Evolutionary conservation across 192 early-diverging fungal genomes (phyloP), one percentile per base, ranked within the genome.

Genomic region (Gorgonomyces haynaldii): DNA sequence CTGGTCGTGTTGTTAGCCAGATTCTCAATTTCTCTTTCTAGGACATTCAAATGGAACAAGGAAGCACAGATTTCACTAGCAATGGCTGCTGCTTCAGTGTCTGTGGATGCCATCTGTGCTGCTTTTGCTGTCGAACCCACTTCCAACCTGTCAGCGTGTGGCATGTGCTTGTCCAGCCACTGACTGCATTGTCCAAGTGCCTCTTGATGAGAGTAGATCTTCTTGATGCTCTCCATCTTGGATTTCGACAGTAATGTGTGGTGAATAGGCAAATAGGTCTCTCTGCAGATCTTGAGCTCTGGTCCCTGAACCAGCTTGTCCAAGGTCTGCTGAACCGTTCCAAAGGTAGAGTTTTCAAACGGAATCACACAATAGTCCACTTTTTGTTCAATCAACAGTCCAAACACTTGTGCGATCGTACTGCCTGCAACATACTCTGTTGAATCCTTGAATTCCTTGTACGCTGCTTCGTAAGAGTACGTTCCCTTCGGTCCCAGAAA

Each of bases 301-400:
- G 25, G 61, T 15, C 67, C 69, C 20, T 72, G 62, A 28, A 84
- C 62, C 50, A 93, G 83, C 37, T 67, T 58, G 53, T 96, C 91
- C 15, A 97, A 63, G 0, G 93, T 91, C 38, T 82, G 65, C 4
- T 81, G 74, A 2, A 97, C 93, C 8, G 76, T 75, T 29, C 93
- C 93, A 65, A 72, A 78, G 15, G 81, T 85, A 6, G 91, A 94
- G 64, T 97, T 97, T 59, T 97, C 94, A 58, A 91, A 88, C 1
- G 94, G 94, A 3, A 97, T 83, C 42, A 97, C 61, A 4, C 89
- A 89, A 52, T 89, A 95, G n/a, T 82, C 85, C 2, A 78, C 69
- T 21, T 68, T 70, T 20, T 82, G 81, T 6, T 72, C 70, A 53
- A 80, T 82, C 0, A 86, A 83, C 0, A 82, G 80, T 17, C 65